phyloP scores from a whole-genome alignment of 2,329 filamentous ascomycete species.

The Lomentospora prolificans region DNA sequence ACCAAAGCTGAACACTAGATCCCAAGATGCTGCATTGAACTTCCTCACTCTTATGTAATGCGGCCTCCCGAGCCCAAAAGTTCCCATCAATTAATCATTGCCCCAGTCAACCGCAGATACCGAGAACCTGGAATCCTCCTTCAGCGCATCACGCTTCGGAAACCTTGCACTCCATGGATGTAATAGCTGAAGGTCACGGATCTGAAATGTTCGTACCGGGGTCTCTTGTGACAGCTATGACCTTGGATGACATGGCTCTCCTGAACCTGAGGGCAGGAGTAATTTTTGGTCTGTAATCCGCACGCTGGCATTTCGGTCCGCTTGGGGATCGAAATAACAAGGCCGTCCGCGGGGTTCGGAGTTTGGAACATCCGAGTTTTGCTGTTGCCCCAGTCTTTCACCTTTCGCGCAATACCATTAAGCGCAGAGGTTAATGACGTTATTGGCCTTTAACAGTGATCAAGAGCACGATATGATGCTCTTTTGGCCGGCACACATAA shows the following conservation, averaged over 20 bases:
- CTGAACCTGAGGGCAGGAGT: background rate
- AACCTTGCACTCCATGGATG: background rate
- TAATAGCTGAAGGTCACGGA: background rate
- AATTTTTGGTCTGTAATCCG: background rate
- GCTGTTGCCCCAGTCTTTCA: no score
- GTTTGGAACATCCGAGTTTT: no score
- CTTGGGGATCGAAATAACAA: background rate
- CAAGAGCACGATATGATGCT: no score
- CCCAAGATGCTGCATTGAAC: no score
- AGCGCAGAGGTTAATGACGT: no score
- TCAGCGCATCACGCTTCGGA: background rate
- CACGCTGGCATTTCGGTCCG: background rate
- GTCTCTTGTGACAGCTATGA: background rate
- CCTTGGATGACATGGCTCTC: background rate
- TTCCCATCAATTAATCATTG: background rate
- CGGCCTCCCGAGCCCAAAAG: background rate
- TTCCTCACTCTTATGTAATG: background rate
- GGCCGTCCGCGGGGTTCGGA: no score
- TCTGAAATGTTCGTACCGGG: background rate
- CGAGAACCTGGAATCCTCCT: background rate
- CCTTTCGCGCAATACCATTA: no score
- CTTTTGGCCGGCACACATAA: no score
- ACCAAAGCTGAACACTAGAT: no score
- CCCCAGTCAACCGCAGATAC: background rate
- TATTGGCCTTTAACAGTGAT: no score